Base-by-base conservation (phyloP, 805 yeast genomes). In the Metschnikowia amazonensis region DNA sequence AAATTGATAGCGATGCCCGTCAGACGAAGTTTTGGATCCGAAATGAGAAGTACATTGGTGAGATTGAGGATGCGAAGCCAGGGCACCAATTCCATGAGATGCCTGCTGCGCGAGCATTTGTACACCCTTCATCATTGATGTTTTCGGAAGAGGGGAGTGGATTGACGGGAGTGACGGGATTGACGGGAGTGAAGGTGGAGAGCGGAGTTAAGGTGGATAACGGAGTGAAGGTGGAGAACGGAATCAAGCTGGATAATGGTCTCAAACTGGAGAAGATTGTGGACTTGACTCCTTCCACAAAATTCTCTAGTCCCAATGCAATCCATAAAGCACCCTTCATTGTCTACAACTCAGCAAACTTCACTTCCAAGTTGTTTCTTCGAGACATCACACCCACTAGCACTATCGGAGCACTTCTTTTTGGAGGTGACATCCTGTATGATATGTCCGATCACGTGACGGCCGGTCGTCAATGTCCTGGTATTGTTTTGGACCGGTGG, bases 401-500 rank as follows among this genome's bases (percentile, higher is more conserved):
- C 3, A 78, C 86, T 0, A 64, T 85, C 23, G 81, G 95, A 0
- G 74, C 87, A 2, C 62, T 89, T n/a, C 65, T 92, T 27, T 88
- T 92, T 64, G 96, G 96, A 8, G 94, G 95, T 5, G 76, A 77
- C 0, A 74, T 86, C 16, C 63, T 71, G 32, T 84, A 82, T 59
- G 87, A 85, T 54, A 53, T 81, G 40, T 60, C 70, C 9, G 58
- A 65, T 6, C 50, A 63, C 27, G 62, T 74, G 0, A 68, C 76
- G 1, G 58, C 63, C 5, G 76, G 77, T 1, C 74, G 69, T 33
- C 74, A 81, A 4, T 77, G 89, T 0, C 95, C 96, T 0, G 97
- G 97, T 18, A 78, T 94, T 29, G 81, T 89, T 7, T 67, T 92
- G 45, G 96, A 88, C 54, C 75, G 76, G n/a, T 90, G 98, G 97